Evolutionary conservation across 75 land plant species (phyloP).

Genomic region (Isoetes taiwanensis): DNA sequence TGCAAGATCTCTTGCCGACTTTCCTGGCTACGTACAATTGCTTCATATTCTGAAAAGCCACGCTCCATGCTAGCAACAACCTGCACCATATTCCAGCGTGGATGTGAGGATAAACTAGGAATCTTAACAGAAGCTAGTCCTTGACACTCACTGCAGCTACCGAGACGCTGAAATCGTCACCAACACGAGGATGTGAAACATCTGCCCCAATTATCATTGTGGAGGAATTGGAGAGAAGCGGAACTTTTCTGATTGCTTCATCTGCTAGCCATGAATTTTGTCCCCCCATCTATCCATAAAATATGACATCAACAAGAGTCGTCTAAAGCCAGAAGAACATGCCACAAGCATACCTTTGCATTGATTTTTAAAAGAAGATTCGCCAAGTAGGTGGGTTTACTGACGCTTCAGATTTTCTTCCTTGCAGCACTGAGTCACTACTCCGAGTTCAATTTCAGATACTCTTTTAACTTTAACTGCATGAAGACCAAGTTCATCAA

Average conservation of each 20-base stretch:
- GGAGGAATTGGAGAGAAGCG: constrained; percentile 9
- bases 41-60: constrained; percentile 15
- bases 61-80: constrained; percentile 26
- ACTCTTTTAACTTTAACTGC: constrained; percentile 16
- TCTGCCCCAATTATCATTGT: constrained; percentile 16
- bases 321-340: background rate
- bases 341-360: constrained; percentile 15
- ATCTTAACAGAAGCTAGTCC: background rate
- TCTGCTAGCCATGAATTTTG: constrained; percentile 10
- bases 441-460: constrained; percentile 17
- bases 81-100: constrained; percentile 7
- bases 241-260: constrained; percentile 1
- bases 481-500: too few relatives aligned
- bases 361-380: constrained; percentile 20
- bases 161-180: constrained; percentile 11
- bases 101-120: background rate
- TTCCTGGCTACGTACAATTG: constrained; percentile 14
- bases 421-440: constrained; percentile 15
- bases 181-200: constrained; percentile 21
- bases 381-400: constrained; percentile 13
- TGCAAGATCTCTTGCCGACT: constrained; percentile 11
- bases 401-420: constrained; percentile 11
- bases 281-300: constrained; percentile 11
- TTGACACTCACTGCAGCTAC: constrained; percentile 11
- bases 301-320: background rate